Base-by-base conservation (phyloP, 495 filamentous ascomycete species). In the Neohortaea acidophila region DNA sequence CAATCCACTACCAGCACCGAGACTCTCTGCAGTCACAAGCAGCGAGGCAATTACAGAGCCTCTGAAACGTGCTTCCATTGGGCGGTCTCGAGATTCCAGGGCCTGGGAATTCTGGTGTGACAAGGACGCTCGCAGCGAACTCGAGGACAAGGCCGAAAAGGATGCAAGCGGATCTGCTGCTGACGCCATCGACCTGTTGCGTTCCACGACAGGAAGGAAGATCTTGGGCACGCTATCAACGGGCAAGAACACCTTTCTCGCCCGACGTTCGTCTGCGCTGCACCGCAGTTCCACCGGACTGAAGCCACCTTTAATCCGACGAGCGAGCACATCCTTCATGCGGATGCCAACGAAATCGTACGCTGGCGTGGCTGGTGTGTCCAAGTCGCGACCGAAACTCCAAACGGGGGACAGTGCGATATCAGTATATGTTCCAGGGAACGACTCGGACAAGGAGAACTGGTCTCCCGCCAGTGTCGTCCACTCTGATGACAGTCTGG, bases 381-480 rank as follows among this genome's bases (percentile, higher is more conserved):
- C 17, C 2, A 38, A 38, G 26, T 6, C 21, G 17, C 17, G 9
- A 21, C 33, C 38, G 8, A 22, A 25, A 12, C 27, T 47, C 21
- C 33, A 43, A 26, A 18, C 33, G 17, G 13, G 25, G 11, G 33
- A 22, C 6, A 26, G 34, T n/a, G 15, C 22, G 1, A 13, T 29
- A 1, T 37, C 37, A n/a, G 28, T 63, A 0, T 63, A 68, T 25
- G 30, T 51, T 32, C 58, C 54, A 45, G 75, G 59, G 43, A 66
- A 76, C 26, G 86, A 93, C 37, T 91, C 83, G 1, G 86, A 94
- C 51, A 94, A 94, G 55, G 86, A 94, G 60, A 94, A 94, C 54
- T 89, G 81, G 82, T 69, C 77, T 33, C 73, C 73, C 4, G 40
- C 32, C 19, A 14, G 12, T 5, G 19, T 13, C 5, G 4, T 13